Conservation (phyloP, 805 yeast species). For the Spencermartinsiella europaea region DNA sequence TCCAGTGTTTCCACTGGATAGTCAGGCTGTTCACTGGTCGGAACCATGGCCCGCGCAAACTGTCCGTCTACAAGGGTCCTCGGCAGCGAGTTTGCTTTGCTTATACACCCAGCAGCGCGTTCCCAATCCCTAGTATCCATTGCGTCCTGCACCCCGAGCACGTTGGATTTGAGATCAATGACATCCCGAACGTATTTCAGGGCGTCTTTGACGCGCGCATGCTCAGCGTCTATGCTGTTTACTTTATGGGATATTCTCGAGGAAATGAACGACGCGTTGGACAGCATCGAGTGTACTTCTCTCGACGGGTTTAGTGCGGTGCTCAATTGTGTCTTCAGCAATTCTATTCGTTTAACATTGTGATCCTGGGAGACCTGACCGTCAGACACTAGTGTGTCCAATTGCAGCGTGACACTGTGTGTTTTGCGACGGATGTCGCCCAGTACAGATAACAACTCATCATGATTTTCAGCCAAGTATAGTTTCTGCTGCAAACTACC, state of each 20-base stretch:
- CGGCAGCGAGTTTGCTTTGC: slow-evolving; percentile 51
- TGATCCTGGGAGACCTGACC: slow-evolving; percentile 18
- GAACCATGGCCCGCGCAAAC: slow-evolving; percentile 77
- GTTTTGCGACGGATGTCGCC: slow-evolving; percentile 8
- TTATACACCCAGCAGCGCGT: slow-evolving; percentile 68
- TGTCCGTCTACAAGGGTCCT: slow-evolving; percentile 49
- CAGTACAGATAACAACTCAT: slow-evolving; percentile 15
- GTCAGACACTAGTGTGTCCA: slow-evolving; percentile 10
- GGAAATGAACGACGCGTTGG: slow-evolving; percentile 62
- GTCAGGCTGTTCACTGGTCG: slow-evolving; percentile 81
- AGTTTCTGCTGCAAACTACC: slow-evolving; percentile 5
- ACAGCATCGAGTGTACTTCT: slow-evolving; percentile 47
- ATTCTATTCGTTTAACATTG: slow-evolving; percentile 25
- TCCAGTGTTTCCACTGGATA: slow-evolving; percentile 55
- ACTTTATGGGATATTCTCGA: slow-evolving; percentile 63
- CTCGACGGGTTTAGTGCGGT: slow-evolving; percentile 43
- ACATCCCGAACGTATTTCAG: slow-evolving; percentile 61
- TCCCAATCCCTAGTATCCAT: slow-evolving; percentile 67
- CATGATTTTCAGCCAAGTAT: slow-evolving; percentile 5
- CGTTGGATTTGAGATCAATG: slow-evolving; percentile 57
- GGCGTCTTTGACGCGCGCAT: slow-evolving; percentile 56
- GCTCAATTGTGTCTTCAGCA: slow-evolving; percentile 26
- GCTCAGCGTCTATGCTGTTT: slow-evolving; percentile 63
- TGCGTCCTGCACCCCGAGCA: slow-evolving; percentile 62
- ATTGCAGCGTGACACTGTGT: slow-evolving; percentile 1